phyloP scores from a whole-genome alignment of 2,329 filamentous ascomycete species.

The Geoglossum cookeanum region DNA sequence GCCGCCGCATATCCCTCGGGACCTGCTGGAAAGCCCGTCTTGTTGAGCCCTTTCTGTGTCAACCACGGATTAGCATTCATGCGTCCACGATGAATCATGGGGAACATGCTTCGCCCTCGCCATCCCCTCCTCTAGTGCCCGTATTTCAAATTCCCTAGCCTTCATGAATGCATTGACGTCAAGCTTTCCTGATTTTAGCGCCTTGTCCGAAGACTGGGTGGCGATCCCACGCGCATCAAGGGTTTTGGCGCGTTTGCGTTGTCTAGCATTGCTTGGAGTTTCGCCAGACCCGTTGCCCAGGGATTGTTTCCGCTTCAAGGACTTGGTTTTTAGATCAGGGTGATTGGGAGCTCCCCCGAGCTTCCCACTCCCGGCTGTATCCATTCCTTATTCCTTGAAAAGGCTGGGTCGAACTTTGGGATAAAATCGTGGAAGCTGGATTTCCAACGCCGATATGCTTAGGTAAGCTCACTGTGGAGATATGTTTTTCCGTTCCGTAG shows the following conservation, averaged over 20 bases:
- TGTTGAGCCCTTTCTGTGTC: slow-evolving; percentile 26
- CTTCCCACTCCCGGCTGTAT: not conserved
- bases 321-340: not conserved
- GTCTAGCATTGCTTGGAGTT: slow-evolving; percentile 7
- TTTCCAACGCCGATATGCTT: no score
- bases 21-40: slow-evolving; percentile 80
- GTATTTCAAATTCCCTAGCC: slow-evolving; percentile 77
- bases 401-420: not conserved
- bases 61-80: slow-evolving; percentile 3
- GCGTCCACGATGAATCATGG: not conserved
- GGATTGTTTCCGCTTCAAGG: slow-evolving; percentile 1
- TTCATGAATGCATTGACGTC: slow-evolving; percentile 71
- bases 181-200: slow-evolving; percentile 49
- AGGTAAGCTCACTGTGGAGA: no score
- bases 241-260: slow-evolving; percentile 25
- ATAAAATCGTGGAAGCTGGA: not conserved
- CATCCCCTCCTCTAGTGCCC: slow-evolving; percentile 67
- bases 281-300: not conserved
- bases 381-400: not conserved
- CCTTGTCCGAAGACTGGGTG: slow-evolving; percentile 25
- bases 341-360: no score
- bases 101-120: slow-evolving; percentile 39
- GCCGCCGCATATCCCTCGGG: slow-evolving; percentile 61
- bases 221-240: slow-evolving; percentile 24
- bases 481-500: no score